These are phyloP conservation scores for Pyrus bretschneideri DNA, from an alignment of 306 rosid species.

Conservation along the genomic window DNA sequence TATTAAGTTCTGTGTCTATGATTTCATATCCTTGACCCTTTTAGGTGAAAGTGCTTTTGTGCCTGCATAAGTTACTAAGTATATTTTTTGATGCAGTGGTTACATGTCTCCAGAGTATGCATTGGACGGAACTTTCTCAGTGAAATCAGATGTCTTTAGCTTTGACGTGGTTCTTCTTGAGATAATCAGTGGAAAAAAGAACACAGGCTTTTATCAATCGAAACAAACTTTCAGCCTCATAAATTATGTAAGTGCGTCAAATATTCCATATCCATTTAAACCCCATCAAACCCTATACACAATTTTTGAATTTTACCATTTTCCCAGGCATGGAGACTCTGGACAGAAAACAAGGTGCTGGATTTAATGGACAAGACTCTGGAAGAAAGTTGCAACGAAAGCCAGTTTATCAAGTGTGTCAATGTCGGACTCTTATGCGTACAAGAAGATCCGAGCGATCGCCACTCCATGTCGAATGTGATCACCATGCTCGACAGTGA, in stretches of 20 bases:
- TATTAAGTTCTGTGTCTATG: not conserved
- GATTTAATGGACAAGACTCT: conserved; percentile 35
- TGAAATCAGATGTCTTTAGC: conserved; percentile 48
- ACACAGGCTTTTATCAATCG: conserved; percentile 32
- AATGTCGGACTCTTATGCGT: conserved; percentile 34
- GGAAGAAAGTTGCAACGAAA: conserved; percentile 17
- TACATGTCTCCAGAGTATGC: conserved; percentile 54
- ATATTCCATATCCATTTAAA: not conserved
- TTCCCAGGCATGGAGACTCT: conserved; percentile 45
- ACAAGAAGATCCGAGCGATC: conserved; percentile 47
- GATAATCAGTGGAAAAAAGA: conserved; percentile 45
- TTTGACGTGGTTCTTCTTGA: conserved; percentile 51
- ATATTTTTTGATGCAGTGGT: conserved; percentile 14
- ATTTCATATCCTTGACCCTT: not conserved
- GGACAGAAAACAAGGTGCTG: conserved; percentile 33
- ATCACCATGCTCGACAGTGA: conserved; percentile 40
- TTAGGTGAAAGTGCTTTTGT: not conserved
- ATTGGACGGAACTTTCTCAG: conserved; percentile 37
- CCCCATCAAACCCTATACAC: accelerated
- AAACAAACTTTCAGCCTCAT: conserved; percentile 34
- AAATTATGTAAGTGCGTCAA: conserved; percentile 33
- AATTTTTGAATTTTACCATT: not conserved
- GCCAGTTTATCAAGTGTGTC: conserved; percentile 31
- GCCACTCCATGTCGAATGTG: conserved; percentile 40
- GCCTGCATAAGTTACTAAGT: not conserved